Base-by-base conservation (phyloP, 495 filamentous ascomycete genomes). In the Aspergillus diversus region DNA sequence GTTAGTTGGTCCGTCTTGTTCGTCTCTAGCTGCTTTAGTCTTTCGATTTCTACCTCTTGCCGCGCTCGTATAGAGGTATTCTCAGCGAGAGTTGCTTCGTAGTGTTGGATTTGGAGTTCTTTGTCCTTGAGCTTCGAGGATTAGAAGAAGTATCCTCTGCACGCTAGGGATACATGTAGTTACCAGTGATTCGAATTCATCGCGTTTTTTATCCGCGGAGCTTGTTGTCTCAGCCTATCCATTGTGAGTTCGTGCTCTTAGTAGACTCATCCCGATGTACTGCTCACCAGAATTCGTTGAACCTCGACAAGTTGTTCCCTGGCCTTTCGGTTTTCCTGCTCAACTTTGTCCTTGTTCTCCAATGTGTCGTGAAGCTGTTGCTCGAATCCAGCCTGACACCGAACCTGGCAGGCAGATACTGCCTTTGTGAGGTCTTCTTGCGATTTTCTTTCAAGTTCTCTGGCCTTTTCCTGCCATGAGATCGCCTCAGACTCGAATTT, bases 201-300 rank as follows among this genome's bases (percentile, higher is more conserved):
- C 49, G 15, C 50, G 48, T 27, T 65, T 49, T 7, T 64, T 63
- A 15, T 60, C 55, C 17, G 61, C 13, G n/a, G 64, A 17, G 31
- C 32, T 53, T 49, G 69, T 54, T 5, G 54, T 61, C 31, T 73
- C 63, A 12, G 33, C 15, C 73, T 77, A 34, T n/a, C 54, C 5
- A 16, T 6, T 53, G 39, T 77, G 7, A 53, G 21, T 17, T 31
- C 21, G 21, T 27, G 21, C 21, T 27, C 21, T 27, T 27, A 27
- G 21, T 27, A 27, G 2, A 43, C 8, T 11, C n/a, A 12, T 39
- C 33, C 9, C 9, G n/a, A 31, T 17, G 9, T 34, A 21, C 5
- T 12, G 56, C 69, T 58, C 64, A 80, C 75, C 64, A 77, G 59
- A 6, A 66, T 66, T 7, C 57, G 56, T 52, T 74, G 68, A 13